Evolutionary conservation across 345 rosid species (phyloP).

Genomic region (Populus simonii): DNA sequence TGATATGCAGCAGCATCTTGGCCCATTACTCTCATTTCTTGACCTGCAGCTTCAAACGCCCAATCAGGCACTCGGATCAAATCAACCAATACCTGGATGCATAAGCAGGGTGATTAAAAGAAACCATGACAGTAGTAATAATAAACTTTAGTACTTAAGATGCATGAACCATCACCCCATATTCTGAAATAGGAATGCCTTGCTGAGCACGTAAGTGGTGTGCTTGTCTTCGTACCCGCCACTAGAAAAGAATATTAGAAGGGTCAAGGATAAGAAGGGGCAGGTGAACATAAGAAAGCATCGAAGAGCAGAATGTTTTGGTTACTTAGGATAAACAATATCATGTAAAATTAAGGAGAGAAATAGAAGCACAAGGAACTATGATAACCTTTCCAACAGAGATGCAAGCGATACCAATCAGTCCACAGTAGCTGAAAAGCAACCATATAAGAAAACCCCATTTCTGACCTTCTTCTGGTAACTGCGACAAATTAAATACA

Average conservation of each 20-base stretch:
- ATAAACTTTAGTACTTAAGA: neutral
- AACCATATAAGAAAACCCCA: conserved; percentile 99
- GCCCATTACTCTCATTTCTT: conserved; percentile 94
- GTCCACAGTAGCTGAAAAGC: conserved; percentile 92
- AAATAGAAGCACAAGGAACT: neutral
- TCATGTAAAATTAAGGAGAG: neutral
- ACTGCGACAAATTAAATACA: conserved; percentile 35
- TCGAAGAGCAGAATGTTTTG: neutral
- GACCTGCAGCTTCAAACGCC: conserved; percentile 99
- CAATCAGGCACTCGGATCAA: conserved; percentile 95
- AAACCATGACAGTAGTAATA: neutral
- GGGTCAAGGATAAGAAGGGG: conserved; percentile 9
- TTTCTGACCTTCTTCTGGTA: conserved; percentile 92
- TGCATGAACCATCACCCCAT: conserved; percentile 62
- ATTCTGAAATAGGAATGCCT: conserved; percentile 93
- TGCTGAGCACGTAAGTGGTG: conserved; percentile 84
- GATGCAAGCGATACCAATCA: conserved; percentile 76
- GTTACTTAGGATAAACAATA: neutral
- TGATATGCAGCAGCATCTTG: conserved; percentile 89
- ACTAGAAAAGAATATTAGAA: conserved; percentile 44
- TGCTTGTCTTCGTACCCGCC: conserved; percentile 86
- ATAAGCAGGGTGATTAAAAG: neutral
- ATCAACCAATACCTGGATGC: conserved; percentile 78
- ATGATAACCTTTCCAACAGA: conserved; percentile 67
- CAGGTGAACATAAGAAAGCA: neutral